Evolutionary conservation across 495 filamentous ascomycete species (phyloP).

Genomic region (Hyphodiscus hymeniophilus): DNA sequence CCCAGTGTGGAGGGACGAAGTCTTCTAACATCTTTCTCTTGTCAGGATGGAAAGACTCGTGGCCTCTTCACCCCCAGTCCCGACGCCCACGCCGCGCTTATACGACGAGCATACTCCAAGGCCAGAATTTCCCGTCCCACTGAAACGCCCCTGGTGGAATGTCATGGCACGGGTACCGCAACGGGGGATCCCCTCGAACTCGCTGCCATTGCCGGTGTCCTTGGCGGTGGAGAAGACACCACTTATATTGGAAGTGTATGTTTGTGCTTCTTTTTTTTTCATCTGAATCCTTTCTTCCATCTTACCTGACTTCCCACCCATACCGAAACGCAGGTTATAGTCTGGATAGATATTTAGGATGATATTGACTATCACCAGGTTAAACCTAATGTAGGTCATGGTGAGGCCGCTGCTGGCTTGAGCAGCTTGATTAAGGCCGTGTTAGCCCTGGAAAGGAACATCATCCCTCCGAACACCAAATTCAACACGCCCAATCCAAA

Average conservation of each 20-base stretch:
- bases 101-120: background rate
- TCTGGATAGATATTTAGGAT: too few species aligned
- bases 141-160: constrained; percentile 10
- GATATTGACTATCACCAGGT: background rate
- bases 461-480: constrained; percentile 37
- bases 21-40: too few species aligned
- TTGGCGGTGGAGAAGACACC: constrained; percentile 25
- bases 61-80: background rate
- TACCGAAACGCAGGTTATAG: too few species aligned
- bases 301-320: too few species aligned
- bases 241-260: constrained; percentile 8
- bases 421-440: constrained; percentile 48
- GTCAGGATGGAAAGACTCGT: constrained; percentile 41
- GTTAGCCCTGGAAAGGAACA: constrained; percentile 46
- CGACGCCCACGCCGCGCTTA: background rate
- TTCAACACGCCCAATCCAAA: constrained; percentile 28
- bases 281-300: too few species aligned
- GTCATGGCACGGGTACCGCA: constrained; percentile 27
- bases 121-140: constrained; percentile 27
- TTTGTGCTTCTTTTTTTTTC: too few species aligned
- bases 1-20: too few species aligned
- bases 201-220: constrained; percentile 34
- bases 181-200: constrained; percentile 54
- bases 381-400: constrained; percentile 29
- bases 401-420: constrained; percentile 49